Evolutionary conservation across 768 basidiomycete species (phyloP).

Genomic region (Tephrocybe sp.): DNA sequence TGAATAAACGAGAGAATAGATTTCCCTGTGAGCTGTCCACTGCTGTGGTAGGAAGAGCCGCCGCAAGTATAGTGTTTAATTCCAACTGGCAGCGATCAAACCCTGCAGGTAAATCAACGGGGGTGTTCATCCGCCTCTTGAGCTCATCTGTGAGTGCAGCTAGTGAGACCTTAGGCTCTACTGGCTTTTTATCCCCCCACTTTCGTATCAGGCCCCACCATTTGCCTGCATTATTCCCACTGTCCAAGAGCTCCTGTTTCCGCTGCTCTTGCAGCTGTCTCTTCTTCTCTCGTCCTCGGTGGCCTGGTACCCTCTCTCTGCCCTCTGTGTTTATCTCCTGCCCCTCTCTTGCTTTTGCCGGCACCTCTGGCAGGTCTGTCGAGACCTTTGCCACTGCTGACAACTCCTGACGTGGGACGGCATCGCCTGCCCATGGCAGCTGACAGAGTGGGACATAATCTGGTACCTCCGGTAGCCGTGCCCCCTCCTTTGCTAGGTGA

Average conservation of each 20-base stretch:
- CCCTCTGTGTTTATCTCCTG: no score
- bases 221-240: neutral
- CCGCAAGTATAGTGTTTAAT: neutral
- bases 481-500: neutral
- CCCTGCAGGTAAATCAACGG: neutral
- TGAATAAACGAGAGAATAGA: neutral
- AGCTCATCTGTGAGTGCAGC: neutral
- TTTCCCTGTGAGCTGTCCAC: neutral
- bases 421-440: neutral
- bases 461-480: neutral
- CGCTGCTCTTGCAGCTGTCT: neutral
- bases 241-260: neutral
- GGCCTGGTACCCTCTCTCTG: no score
- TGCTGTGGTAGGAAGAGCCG: constrained; percentile 2
- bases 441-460: neutral
- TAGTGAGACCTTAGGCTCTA: neutral
- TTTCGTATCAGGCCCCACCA: neutral
- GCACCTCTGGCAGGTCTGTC: neutral
- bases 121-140: neutral
- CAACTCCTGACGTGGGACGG: no score
- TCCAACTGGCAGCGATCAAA: neutral
- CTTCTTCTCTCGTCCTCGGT: no score
- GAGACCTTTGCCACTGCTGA: neutral
- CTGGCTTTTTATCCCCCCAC: neutral
- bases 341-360: no score